Evolutionary conservation across 306 rosid species (phyloP).

Genomic region (Rosa multiflora): DNA sequence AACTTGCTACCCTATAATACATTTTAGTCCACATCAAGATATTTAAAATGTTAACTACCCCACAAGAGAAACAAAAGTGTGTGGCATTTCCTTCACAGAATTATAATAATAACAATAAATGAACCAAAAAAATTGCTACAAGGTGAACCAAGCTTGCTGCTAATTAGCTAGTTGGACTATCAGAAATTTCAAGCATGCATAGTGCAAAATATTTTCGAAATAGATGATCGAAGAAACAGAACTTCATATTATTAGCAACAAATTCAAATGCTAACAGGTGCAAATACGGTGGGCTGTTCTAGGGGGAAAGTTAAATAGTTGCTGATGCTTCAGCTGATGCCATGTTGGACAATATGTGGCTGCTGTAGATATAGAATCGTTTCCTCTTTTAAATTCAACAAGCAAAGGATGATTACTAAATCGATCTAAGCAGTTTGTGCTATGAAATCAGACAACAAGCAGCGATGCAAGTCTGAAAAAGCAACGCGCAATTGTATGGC

Average conservation of each 20-base stretch:
- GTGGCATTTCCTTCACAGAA: neutral
- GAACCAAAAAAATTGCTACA: neutral
- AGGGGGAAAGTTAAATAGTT: too few relatives aligned
- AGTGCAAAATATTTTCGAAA: neutral
- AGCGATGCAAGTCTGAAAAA: too few relatives aligned
- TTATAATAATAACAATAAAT: neutral
- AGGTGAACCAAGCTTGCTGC: neutral
- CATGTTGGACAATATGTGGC: too few relatives aligned
- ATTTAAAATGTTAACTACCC: neutral
- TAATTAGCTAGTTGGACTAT: neutral
- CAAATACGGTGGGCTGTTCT: too few relatives aligned
- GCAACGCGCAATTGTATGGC: too few relatives aligned
- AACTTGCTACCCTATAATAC: neutral
- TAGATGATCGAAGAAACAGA: neutral
- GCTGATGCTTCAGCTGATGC: too few relatives aligned
- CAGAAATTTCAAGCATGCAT: neutral
- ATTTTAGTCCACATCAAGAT: neutral
- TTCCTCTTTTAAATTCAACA: too few relatives aligned
- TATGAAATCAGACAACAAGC: too few relatives aligned
- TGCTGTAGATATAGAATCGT: too few relatives aligned
- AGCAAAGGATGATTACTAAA: too few relatives aligned
- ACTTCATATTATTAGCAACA: slow-evolving; percentile 2
- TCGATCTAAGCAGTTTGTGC: too few relatives aligned
- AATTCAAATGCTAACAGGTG: neutral
- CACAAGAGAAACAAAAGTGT: neutral